Evolutionary conservation across 1,284 basidiomycete species (phyloP).

Genomic region (Fomitiporia mediterranea): DNA sequence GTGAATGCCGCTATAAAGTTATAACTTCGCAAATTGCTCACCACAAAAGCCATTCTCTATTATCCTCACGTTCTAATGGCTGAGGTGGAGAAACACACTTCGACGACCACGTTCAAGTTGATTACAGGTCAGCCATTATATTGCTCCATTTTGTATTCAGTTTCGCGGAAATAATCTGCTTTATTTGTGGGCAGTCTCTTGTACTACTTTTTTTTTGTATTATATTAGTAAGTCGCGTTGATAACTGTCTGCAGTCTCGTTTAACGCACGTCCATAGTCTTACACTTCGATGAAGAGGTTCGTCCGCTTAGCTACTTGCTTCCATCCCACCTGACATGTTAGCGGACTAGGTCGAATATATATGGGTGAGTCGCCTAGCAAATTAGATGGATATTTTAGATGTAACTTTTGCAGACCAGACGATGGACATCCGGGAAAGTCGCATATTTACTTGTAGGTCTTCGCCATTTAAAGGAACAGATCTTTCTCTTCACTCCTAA

Average conservation of each 20-base stretch:
- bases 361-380: slow-evolving; percentile 5
- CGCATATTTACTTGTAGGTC: slow-evolving; percentile 2
- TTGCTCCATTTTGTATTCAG: not conserved
- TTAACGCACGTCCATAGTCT: not conserved
- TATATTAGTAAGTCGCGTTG: not conserved
- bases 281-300: not conserved
- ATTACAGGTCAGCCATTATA: not conserved
- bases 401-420: not conserved
- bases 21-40: too few relatives aligned
- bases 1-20: too few relatives aligned
- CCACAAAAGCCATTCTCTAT: too few relatives aligned
- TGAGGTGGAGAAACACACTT: too few relatives aligned
- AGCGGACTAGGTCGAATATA: slow-evolving; percentile 3
- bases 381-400: not conserved
- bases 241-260: not conserved
- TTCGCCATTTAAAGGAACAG: too few relatives aligned
- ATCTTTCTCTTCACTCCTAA: not conserved
- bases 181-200: not conserved
- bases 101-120: not conserved
- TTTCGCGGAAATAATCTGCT: not conserved
- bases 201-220: not conserved
- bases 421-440: slow-evolving; percentile 4
- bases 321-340: too few relatives aligned
- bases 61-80: too few relatives aligned
- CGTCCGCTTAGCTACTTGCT: not conserved